phyloP scores from a whole-genome alignment of 495 filamentous ascomycete genomes.

The Xylaria nigripes region DNA sequence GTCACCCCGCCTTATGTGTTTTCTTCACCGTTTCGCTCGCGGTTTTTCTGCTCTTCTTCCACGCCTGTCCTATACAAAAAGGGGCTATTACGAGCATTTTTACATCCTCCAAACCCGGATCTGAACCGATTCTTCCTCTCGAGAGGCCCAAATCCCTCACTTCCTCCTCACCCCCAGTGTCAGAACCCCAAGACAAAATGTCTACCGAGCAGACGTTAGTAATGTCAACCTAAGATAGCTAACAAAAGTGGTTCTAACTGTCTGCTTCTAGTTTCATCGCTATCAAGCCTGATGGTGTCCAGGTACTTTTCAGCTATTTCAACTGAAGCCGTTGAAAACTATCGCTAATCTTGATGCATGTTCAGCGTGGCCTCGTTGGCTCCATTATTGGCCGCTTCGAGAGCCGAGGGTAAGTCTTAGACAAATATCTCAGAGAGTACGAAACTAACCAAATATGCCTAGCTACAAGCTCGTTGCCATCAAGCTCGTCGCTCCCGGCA shows the following conservation, averaged over 20 bases:
- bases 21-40: constrained; percentile 24
- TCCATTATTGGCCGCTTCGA: constrained; percentile 97
- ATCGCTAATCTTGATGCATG: constrained; percentile 14
- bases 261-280: constrained; percentile 80
- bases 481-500: constrained; percentile 81
- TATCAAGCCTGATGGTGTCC: constrained; percentile 98
- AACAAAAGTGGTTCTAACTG: constrained; percentile 32
- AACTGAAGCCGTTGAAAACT: constrained; percentile 4
- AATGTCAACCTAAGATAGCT: neutral
- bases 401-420: constrained; percentile 63
- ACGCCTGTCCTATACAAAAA: constrained; percentile 21
- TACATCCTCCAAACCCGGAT: constrained; percentile 13
- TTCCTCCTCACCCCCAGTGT: constrained; percentile 28
- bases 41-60: constrained; percentile 25
- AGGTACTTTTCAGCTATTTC: constrained; percentile 49
- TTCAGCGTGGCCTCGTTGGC: constrained; percentile 88
- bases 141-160: constrained; percentile 29
- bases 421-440: neutral
- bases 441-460: constrained; percentile 17
- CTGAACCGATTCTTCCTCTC: constrained; percentile 18
- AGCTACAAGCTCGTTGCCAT: constrained; percentile 97
- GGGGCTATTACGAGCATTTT: constrained; percentile 21
- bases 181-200: constrained; percentile 56
- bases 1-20: constrained; percentile 26
- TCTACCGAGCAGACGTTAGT: constrained; percentile 89